These are phyloP conservation scores for Fusarium sp. DNA, from an alignment of 2,329 filamentous ascomycete species.

Conservation along the genomic window DNA sequence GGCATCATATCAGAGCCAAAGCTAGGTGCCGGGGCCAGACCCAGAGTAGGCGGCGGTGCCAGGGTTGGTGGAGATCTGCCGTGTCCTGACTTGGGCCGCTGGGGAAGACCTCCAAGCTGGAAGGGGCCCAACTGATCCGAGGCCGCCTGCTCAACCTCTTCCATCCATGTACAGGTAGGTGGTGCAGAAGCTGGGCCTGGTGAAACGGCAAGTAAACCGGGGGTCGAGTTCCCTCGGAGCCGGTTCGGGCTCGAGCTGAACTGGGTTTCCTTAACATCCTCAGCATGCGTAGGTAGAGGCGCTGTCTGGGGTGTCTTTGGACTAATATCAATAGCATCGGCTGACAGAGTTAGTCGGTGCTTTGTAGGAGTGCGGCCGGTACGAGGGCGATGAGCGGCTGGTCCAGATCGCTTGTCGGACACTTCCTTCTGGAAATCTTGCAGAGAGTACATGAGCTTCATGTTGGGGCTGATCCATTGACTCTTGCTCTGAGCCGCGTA, in stretches of 20 bases:
- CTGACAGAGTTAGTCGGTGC: constrained; percentile 67
- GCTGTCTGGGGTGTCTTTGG: constrained; percentile 67
- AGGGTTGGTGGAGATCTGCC: constrained; percentile 18
- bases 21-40: constrained; percentile 18
- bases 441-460: constrained; percentile 89
- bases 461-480: constrained; percentile 88
- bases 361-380: constrained; percentile 64
- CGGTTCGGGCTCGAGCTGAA: constrained; percentile 54
- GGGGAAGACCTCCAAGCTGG: constrained; percentile 40
- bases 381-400: constrained; percentile 58
- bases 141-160: constrained; percentile 54
- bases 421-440: constrained; percentile 79
- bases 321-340: constrained; percentile 61
- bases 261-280: constrained; percentile 52
- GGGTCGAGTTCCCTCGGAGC: constrained; percentile 62
- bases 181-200: constrained; percentile 73
- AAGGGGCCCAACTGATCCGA: constrained; percentile 32
- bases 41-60: constrained; percentile 24
- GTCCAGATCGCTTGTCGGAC: constrained; percentile 57
- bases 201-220: constrained; percentile 59
- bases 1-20: constrained; percentile 48
- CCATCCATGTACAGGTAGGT: constrained; percentile 66
- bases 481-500: constrained; percentile 81
- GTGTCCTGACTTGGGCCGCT: constrained; percentile 50
- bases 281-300: constrained; percentile 63